A percentile compares a stretch with the other conserved stretches of the same genome.
These are phyloP conservation scores for Phytophthora constricta DNA, from an alignment of 352 stramenopile genomes.

Conservation along the genomic window DNA sequence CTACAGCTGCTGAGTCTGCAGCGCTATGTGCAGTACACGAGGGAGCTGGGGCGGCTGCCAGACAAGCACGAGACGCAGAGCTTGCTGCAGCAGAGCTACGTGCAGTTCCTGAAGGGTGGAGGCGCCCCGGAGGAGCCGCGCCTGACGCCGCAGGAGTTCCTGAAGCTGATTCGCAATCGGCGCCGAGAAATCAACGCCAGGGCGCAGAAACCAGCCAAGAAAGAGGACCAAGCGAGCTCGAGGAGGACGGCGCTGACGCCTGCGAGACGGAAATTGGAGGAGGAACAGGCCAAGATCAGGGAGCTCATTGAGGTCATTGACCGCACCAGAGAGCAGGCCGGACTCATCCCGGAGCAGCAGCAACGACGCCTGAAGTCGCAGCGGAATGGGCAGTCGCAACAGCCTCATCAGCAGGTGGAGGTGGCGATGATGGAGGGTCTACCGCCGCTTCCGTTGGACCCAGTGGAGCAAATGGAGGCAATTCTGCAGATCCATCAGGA, in stretches of 20 bases:
- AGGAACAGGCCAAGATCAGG: conserved; percentile 65
- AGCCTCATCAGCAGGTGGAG: conserved; percentile 22
- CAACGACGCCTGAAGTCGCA: conserved; percentile 20
- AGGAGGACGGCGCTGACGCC: conserved; percentile 33
- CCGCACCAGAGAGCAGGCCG: conserved; percentile 42
- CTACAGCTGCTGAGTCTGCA: conserved; percentile 68
- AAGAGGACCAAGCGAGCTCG: conserved; percentile 8
- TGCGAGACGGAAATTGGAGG: conserved; percentile 56
- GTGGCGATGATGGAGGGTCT: conserved; percentile 35
- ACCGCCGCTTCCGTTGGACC: conserved; percentile 27
- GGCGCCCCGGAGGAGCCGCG: conserved; percentile 53
- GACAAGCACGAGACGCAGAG: conserved; percentile 56
- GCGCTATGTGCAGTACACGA: conserved; percentile 55
- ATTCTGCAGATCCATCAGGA: conserved; percentile 69
- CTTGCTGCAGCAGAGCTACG: conserved; percentile 59
- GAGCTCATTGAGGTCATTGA: conserved; percentile 74
- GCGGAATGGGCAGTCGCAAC: conserved; percentile 7
- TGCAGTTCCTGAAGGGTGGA: conserved; percentile 61
- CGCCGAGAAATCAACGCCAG: conserved; percentile 61
- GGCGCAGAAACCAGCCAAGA: conserved; percentile 20
- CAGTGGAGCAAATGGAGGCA: conserved; percentile 51
- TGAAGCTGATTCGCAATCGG: conserved; percentile 76
- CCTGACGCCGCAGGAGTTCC: conserved; percentile 60
- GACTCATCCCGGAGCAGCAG: conserved; percentile 33
- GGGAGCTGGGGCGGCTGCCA: conserved; percentile 44